Evolutionary conservation across 2,329 filamentous ascomycete species (phyloP).

Genomic region (Xylaria sp.): DNA sequence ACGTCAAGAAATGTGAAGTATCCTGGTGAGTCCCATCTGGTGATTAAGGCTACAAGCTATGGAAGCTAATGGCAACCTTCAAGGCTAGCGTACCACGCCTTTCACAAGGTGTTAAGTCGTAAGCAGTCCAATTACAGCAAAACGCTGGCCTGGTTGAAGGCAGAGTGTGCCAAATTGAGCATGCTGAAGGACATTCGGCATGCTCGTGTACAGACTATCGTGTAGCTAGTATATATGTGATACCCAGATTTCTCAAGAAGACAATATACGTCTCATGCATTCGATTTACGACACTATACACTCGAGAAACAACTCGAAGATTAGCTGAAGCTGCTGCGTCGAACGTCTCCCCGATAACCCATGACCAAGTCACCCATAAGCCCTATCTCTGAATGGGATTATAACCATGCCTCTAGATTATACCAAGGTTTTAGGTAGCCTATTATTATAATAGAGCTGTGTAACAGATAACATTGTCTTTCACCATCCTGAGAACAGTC

Average conservation of each 20-base stretch:
- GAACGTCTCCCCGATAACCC: neutral
- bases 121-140: slow-evolving; percentile 76
- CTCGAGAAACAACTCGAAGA: neutral
- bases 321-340: neutral
- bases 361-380: too few species aligned
- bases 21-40: slow-evolving; percentile 62
- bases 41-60: neutral
- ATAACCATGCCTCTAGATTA: neutral
- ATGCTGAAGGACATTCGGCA: slow-evolving; percentile 48
- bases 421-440: too few species aligned
- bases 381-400: too few species aligned
- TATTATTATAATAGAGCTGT: too few species aligned
- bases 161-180: slow-evolving; percentile 55
- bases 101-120: slow-evolving; percentile 70
- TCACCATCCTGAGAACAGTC: neutral
- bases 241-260: neutral
- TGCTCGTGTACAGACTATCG: slow-evolving; percentile 39
- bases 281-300: neutral
- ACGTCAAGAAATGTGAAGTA: slow-evolving; percentile 68
- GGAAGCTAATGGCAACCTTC: slow-evolving; percentile 31
- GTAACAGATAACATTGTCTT: neutral
- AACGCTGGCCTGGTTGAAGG: slow-evolving; percentile 75
- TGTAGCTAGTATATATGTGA: slow-evolving; percentile 14
- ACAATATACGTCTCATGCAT: neutral
- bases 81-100: slow-evolving; percentile 78